Evolutionary conservation across 2,329 filamentous ascomycete species (phyloP).

Genomic region (Colletotrichum eremochloae): DNA sequence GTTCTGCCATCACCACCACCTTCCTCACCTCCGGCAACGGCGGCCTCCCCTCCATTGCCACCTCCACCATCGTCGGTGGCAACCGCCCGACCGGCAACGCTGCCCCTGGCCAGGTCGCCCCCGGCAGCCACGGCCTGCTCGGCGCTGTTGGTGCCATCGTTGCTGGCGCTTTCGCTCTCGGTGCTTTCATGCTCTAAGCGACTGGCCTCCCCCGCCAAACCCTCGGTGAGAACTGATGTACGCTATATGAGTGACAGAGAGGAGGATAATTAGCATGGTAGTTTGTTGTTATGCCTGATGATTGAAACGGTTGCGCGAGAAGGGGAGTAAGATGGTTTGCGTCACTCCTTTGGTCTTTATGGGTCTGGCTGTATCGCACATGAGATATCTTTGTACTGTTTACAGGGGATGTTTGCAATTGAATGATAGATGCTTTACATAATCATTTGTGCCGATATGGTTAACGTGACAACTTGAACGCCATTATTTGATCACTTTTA

Average conservation of each 20-base stretch:
- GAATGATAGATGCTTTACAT: constrained; percentile 33
- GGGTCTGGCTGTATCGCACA: constrained; percentile 15
- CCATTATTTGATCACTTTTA: no score
- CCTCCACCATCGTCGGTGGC: constrained; percentile 37
- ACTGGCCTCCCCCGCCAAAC: not conserved
- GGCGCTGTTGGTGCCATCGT: constrained; percentile 34
- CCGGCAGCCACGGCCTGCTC: constrained; percentile 35
- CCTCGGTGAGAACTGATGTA: constrained; percentile 12
- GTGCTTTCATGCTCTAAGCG: constrained; percentile 41
- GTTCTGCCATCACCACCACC: constrained; percentile 37
- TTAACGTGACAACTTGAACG: not conserved
- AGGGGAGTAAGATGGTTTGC: constrained; percentile 29
- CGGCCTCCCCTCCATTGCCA: constrained; percentile 38
- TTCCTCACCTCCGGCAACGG: constrained; percentile 39
- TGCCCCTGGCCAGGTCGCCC: constrained; percentile 26
- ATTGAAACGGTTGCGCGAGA: constrained; percentile 29
- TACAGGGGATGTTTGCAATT: constrained; percentile 27
- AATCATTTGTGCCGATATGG: not conserved
- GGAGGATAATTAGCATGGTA: constrained; percentile 39
- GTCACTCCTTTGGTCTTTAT: constrained; percentile 37
- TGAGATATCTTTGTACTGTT: constrained; percentile 29
- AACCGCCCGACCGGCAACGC: constrained; percentile 35
- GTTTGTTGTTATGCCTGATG: constrained; percentile 36
- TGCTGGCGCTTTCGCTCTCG: constrained; percentile 37
- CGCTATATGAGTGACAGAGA: constrained; percentile 14